These are phyloP conservation scores for Metschnikowia kofuensis DNA, from an alignment of 805 yeast species.

Conservation along the genomic window DNA sequence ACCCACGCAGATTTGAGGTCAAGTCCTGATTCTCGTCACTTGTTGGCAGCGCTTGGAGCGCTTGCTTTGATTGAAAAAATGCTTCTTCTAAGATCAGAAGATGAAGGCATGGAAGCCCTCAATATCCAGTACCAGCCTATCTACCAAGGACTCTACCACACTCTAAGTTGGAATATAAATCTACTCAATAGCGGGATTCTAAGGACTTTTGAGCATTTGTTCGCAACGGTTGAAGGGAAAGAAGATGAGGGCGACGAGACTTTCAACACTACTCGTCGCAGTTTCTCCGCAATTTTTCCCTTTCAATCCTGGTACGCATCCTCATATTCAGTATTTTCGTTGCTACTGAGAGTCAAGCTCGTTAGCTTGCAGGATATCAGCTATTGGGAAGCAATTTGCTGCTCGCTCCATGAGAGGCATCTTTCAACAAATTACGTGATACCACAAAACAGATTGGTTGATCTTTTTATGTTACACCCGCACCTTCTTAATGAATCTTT, in stretches of 20 bases:
- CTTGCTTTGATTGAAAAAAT: slow-evolving; percentile 34
- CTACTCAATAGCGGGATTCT: slow-evolving; percentile 41
- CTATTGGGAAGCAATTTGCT: slow-evolving; percentile 34
- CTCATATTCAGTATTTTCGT: slow-evolving; percentile 38
- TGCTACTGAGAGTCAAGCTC: slow-evolving; percentile 26
- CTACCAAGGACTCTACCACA: slow-evolving; percentile 29
- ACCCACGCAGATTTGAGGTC: slow-evolving; percentile 3
- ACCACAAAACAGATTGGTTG: slow-evolving; percentile 40
- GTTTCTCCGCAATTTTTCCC: slow-evolving; percentile 28
- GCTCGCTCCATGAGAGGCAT: slow-evolving; percentile 30
- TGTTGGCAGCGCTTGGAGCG: slow-evolving; percentile 31
- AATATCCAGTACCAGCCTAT: slow-evolving; percentile 22
- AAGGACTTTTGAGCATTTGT: slow-evolving; percentile 36
- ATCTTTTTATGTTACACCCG: slow-evolving; percentile 38
- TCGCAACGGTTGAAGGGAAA: slow-evolving; percentile 25
- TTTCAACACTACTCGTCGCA: not conserved
- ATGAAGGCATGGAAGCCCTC: not conserved
- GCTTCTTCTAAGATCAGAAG: slow-evolving; percentile 11
- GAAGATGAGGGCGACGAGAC: not conserved
- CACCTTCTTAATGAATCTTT: slow-evolving; percentile 34
- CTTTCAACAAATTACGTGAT: slow-evolving; percentile 38
- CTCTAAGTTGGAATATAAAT: slow-evolving; percentile 35
- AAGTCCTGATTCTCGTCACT: not conserved
- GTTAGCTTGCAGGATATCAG: slow-evolving; percentile 27
- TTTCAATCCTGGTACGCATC: slow-evolving; percentile 42